A percentile compares a stretch with the other conserved stretches of the same genome.
Evolutionary conservation across 768 basidiomycete species (phyloP).

Genomic region (Boletus rufocinnamomeus): DNA sequence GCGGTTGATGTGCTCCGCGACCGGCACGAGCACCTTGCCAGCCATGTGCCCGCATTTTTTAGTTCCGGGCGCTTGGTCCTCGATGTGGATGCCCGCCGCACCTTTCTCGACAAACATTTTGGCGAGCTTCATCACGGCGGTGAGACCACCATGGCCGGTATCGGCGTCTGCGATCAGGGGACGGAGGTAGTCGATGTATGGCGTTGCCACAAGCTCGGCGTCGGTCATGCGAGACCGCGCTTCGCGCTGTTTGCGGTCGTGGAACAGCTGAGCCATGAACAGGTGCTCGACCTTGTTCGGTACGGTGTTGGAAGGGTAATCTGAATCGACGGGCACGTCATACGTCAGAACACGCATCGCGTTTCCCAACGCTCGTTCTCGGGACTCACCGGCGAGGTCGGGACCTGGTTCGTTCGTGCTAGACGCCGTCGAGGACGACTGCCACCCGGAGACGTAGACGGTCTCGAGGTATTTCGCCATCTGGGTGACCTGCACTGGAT

Average conservation of each 20-base stretch:
- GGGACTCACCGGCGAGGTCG: constrained; percentile 83
- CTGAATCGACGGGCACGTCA: constrained; percentile 38
- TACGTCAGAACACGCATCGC: background rate
- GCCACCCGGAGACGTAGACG: constrained; percentile 97
- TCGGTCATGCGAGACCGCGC: constrained; percentile 70
- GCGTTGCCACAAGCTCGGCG: constrained; percentile 67
- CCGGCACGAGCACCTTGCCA: constrained; percentile 95
- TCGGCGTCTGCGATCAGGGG: constrained; percentile 97
- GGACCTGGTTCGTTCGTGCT: constrained; percentile 96
- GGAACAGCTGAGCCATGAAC: constrained; percentile 98
- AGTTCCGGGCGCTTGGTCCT: constrained; percentile 96
- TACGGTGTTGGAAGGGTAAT: constrained; percentile 98
- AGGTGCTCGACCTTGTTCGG: constrained; percentile 99
- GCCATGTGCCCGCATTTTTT: constrained; percentile 98
- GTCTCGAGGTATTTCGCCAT: constrained; percentile 99
- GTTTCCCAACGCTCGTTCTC: background rate
- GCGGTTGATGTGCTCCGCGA: constrained; percentile 97
- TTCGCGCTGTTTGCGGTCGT: constrained; percentile 95
- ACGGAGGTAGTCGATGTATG: constrained; percentile 84
- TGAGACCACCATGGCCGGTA: constrained; percentile 96
- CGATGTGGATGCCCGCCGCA: constrained; percentile 96
- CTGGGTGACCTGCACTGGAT: constrained; percentile 97
- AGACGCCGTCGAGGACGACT: constrained; percentile 91
- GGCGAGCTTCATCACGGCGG: constrained; percentile 97
- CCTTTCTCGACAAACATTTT: constrained; percentile 99